Evolutionary conservation across 1,284 basidiomycete species (phyloP), one percentile per base, ranked within the genome.

Genomic region (Bondarzewia mesenterica): DNA sequence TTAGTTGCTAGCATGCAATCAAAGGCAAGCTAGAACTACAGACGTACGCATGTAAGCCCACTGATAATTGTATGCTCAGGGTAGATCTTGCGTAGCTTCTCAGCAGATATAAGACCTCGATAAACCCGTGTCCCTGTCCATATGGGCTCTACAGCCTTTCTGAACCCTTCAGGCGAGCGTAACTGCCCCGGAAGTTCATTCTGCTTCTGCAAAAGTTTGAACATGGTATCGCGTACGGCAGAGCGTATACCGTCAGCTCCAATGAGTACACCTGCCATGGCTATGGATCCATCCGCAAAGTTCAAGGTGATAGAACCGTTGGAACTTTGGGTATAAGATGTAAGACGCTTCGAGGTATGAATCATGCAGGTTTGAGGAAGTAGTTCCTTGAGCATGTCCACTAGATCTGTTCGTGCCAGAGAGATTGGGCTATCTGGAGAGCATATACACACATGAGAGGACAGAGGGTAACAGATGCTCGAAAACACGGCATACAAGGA

Each of bases 91-190:
- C 66, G 52, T 42, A 74, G 54, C 35, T 44, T 69, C 56, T 54
- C 61, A 48, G 42, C 63, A 41, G 40, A 60, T 54, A 55, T 65
- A 54, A 73, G 58, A 7, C 61, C 65, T 35, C 73, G 64, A 54
- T 74, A 75, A 4, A 66, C 66, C 29, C 64, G 58, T 6, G 63
- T 69, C n/a, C 73, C 73, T 14, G 67, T 71, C 69, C 69, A 75
- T 14, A 58, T 58, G 4, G 72, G 70, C 10, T 41, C 4, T 2
- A 27, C 25, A 26, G 23, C 20, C 15, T 27, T 27, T 16, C 8
- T 4, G 1, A 32, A 32, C n/a, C 29, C 29, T n/a, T 32, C 29
- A 32, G n/a, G n/a, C n/a, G 21, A 41, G 15, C n/a, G n/a, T n/a
- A n/a, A 21, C 44, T 7, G n/a, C 12, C 12, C 29, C 15, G 20